Evolutionary conservation across 148 eudicot genomes (phyloP).

Genomic region (Talinum fruticosum): DNA sequence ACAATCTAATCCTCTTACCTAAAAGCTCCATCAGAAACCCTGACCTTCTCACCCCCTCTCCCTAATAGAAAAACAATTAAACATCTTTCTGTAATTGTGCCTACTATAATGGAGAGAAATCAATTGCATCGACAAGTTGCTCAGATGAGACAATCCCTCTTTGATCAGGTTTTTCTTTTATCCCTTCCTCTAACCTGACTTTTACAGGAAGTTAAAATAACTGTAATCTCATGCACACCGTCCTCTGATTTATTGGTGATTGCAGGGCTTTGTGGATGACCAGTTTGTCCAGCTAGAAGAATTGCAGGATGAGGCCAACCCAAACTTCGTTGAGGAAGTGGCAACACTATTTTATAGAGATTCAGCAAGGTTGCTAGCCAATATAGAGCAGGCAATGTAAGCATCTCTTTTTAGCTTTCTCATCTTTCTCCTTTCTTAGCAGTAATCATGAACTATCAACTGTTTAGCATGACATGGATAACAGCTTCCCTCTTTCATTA

Average conservation of each 20-base stretch:
- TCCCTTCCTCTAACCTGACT: not conserved
- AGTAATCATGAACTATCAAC: not conserved
- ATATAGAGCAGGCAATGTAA: constrained; percentile 84
- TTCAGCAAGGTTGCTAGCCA: constrained; percentile 64
- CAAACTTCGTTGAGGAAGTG: constrained; percentile 91
- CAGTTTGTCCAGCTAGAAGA: constrained; percentile 92
- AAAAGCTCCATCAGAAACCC: not conserved
- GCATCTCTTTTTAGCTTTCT: constrained; percentile 19
- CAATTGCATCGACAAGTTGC: constrained; percentile 71
- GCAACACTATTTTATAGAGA: constrained; percentile 75
- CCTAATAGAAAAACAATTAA: too few species aligned
- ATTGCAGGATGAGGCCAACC: constrained; percentile 85
- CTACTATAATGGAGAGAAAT: constrained; percentile 51
- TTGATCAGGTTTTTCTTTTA: constrained; percentile 69
- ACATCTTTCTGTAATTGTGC: constrained; percentile 2
- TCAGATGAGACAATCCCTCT: constrained; percentile 76
- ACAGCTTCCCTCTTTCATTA: constrained; percentile 14
- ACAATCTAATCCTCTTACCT: constrained; percentile 20
- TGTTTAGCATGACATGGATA: not conserved
- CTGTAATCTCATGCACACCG: not conserved
- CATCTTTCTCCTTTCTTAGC: not conserved
- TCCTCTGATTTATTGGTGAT: constrained; percentile 8
- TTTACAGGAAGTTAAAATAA: not conserved
- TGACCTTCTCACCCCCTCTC: not conserved
- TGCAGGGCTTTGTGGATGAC: constrained; percentile 83